Evolutionary conservation across 306 rosid species (phyloP).

Genomic region (Aeschynomene evenia): DNA sequence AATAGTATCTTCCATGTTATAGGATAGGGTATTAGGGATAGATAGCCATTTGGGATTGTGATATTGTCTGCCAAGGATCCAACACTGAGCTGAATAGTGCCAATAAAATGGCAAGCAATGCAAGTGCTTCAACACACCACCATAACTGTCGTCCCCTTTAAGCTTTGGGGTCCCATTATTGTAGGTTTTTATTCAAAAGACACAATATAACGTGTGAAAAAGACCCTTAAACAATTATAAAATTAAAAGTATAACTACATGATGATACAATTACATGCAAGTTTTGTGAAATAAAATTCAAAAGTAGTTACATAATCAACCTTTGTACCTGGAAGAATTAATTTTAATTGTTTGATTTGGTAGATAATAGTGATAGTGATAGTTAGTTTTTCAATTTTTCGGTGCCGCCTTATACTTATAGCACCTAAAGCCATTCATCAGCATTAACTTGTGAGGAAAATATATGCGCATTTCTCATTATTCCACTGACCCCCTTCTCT

Average conservation of each 20-base stretch:
- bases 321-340: too few relatives aligned
- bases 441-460: background rate
- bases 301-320: too few relatives aligned
- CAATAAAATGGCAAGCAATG: background rate
- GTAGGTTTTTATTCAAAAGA: background rate
- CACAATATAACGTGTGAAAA: background rate
- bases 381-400: background rate
- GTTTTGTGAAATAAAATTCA: background rate
- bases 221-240: too few relatives aligned
- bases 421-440: background rate
- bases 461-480: background rate
- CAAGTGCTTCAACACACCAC: background rate
- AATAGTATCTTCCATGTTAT: too few relatives aligned
- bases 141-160: background rate
- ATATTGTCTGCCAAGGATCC: too few relatives aligned
- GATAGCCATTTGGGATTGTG: too few relatives aligned
- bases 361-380: background rate
- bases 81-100: too few relatives aligned
- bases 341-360: too few relatives aligned
- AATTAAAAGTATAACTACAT: background rate
- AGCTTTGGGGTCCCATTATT: background rate
- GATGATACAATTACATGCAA: too few relatives aligned
- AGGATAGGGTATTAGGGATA: too few relatives aligned
- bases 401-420: too few relatives aligned
- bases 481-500: background rate